phyloP scores from a whole-genome alignment of 352 stramenopile species.

The Phytophthora megakarya region DNA sequence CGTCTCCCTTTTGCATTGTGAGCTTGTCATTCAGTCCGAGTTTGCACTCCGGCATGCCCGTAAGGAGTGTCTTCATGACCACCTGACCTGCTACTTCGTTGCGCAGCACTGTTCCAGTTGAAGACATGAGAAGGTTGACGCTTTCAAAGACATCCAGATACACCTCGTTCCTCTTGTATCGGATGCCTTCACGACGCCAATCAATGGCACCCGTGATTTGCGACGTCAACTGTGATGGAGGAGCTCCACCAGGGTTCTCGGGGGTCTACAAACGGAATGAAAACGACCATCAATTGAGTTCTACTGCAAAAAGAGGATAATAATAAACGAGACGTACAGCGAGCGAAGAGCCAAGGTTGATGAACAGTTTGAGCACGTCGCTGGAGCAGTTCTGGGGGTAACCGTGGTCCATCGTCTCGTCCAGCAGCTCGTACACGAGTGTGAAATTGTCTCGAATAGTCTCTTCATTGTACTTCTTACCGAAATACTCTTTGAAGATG shows the following conservation, averaged over 20 bases:
- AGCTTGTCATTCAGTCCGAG: slow-evolving; percentile 99
- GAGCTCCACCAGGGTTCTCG: slow-evolving; percentile 91
- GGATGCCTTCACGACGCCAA: slow-evolving; percentile 95
- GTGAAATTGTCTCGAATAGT: slow-evolving; percentile 98
- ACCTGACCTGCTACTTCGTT: slow-evolving; percentile 97
- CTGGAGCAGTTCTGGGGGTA: slow-evolving; percentile 99
- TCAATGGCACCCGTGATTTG: slow-evolving; percentile 91
- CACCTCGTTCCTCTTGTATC: slow-evolving; percentile 98
- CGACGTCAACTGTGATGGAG: slow-evolving; percentile 82
- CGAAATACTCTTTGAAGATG: slow-evolving; percentile 98
- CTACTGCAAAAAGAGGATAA: neutral
- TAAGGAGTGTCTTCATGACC: slow-evolving; percentile 98
- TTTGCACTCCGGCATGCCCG: slow-evolving; percentile 99
- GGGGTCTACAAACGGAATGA: slow-evolving; percentile 66
- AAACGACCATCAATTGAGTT: neutral
- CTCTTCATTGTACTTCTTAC: slow-evolving; percentile 97
- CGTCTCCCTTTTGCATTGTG: slow-evolving; percentile 95
- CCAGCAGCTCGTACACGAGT: slow-evolving; percentile 98
- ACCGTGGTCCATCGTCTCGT: slow-evolving; percentile 99
- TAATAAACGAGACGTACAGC: slow-evolving; percentile 28
- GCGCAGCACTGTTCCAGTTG: slow-evolving; percentile 92
- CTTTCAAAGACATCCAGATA: slow-evolving; percentile 98
- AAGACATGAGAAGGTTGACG: slow-evolving; percentile 97
- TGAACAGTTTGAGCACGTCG: slow-evolving; percentile 98
- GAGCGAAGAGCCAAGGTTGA: slow-evolving; percentile 93